Conservation (phyloP, 2,329 filamentous ascomycete species). For the Ceratocystis lukuohia region DNA sequence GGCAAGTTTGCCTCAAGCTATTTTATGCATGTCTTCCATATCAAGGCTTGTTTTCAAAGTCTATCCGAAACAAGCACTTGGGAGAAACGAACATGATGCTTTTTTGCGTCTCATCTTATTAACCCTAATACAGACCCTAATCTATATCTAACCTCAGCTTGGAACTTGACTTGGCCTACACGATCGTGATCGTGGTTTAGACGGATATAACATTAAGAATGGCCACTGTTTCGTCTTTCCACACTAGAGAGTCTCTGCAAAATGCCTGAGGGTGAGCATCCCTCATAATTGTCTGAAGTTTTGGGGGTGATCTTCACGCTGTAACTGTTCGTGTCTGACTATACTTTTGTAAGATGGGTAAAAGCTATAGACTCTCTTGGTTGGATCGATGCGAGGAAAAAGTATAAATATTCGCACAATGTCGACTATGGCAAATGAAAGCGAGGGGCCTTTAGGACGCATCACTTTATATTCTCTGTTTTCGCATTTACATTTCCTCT, state of each 20-base stretch:
- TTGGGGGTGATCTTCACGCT: background rate
- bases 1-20: too few relatives aligned
- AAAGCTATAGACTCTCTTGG: too few relatives aligned
- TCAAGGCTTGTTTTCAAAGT: too few relatives aligned
- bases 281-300: background rate
- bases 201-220: background rate
- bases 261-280: background rate
- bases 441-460: background rate
- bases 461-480: background rate
- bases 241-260: background rate
- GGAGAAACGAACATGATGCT: too few relatives aligned
- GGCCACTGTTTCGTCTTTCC: background rate
- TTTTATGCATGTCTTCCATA: too few relatives aligned
- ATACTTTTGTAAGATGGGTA: background rate
- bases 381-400: background rate
- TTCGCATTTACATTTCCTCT: background rate
- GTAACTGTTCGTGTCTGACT: constrained; percentile 1
- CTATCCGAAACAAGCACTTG: too few relatives aligned
- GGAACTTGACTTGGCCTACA: background rate
- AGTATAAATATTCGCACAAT: background rate
- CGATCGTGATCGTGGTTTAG: background rate
- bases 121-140: too few relatives aligned
- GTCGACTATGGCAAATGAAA: background rate
- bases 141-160: background rate
- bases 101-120: too few relatives aligned